Evolutionary conservation across 148 eudicot species (phyloP), one percentile per base, ranked within the genome.

Genomic region (Simmondsia chinensis): DNA sequence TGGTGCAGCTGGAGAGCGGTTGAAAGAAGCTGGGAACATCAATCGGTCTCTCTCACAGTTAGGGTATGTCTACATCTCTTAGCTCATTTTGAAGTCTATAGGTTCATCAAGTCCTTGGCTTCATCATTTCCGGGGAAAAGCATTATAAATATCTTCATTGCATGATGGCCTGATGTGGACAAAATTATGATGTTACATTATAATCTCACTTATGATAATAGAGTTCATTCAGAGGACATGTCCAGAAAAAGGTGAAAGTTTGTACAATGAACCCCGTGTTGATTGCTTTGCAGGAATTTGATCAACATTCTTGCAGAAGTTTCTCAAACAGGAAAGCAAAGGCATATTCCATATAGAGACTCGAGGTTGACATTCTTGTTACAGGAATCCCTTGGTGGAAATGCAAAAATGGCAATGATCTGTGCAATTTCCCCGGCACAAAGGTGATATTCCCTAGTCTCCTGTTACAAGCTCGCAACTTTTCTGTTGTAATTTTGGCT

Each of bases 311-410:
- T 91, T 40, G 97, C 95, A 3, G 97, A 91, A 74, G 75, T 85
- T 68, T 91, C 97, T 18, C 97, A 91, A 64, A 76, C 94, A 33
- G 97, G 97, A 74, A 91, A 91, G 53, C 85, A 82, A 18, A 74
- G 97, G 68, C 97, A 91, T 64, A 85, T 91, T 39, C 97, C 97
- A 11, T 91, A 91, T 50, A 70, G 97, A 70, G 95, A 91, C 65
- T 91, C 97, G 30, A 82, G 76, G 68, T 66, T 91, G 72, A 91
- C 97, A 36, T 91, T 91, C 57, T 69, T 91, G 64, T 64, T 91
- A 50, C 97, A 91, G 72, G 97, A 91, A 57, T 91, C 97, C 64
- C 97, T 91, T 13, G 94, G 97, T 28, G 97, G 97, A 38, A 89
- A 89, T 68, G 97, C 97, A 40, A 89, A 89, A 71, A 51, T 89